These are phyloP conservation scores for Elsinoe batatas DNA, from an alignment of 2,329 filamentous ascomycete genomes.

Conservation along the genomic window DNA sequence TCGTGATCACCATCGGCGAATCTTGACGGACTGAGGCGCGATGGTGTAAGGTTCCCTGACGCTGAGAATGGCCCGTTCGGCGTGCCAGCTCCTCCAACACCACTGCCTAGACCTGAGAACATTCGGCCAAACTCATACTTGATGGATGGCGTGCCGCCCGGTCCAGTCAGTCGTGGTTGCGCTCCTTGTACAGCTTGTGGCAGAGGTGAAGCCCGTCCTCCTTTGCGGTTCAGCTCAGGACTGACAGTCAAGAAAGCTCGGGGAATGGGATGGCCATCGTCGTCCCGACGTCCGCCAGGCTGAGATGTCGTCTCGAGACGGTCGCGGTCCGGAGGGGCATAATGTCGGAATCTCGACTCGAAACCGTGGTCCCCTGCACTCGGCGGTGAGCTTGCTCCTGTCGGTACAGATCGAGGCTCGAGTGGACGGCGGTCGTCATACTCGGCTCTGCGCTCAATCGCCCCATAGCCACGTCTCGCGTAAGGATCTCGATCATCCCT, in stretches of 20 bases:
- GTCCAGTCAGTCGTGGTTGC: constrained; percentile 68
- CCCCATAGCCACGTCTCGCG: neutral
- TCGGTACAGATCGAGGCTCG: constrained; percentile 1
- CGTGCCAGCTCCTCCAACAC: constrained; percentile 45
- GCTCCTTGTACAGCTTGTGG: constrained; percentile 91
- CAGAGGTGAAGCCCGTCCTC: constrained; percentile 74
- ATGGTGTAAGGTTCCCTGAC: constrained; percentile 46
- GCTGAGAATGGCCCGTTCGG: constrained; percentile 36
- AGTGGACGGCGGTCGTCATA: constrained; percentile 3
- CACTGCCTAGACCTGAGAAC: constrained; percentile 83
- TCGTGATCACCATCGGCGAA: constrained; percentile 24
- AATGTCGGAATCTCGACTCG: constrained; percentile 12
- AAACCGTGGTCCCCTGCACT: constrained; percentile 4
- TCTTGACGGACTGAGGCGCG: constrained; percentile 26
- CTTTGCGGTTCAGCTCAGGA: constrained; percentile 65
- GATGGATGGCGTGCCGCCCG: constrained; percentile 74
- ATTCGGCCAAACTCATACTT: constrained; percentile 93
- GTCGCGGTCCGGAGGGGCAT: constrained; percentile 6
- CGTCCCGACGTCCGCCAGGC: constrained; percentile 9
- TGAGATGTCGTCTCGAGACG: neutral
- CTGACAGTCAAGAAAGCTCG: constrained; percentile 63
- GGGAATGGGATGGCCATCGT: constrained; percentile 27
- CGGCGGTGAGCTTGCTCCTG: constrained; percentile 1
- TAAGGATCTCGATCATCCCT: constrained; percentile 1
- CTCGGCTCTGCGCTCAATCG: constrained; percentile 3